Evolutionary conservation across 129 eudicot species (phyloP), one percentile per base, ranked within the genome.

Genomic region (Flaveria robusta): DNA sequence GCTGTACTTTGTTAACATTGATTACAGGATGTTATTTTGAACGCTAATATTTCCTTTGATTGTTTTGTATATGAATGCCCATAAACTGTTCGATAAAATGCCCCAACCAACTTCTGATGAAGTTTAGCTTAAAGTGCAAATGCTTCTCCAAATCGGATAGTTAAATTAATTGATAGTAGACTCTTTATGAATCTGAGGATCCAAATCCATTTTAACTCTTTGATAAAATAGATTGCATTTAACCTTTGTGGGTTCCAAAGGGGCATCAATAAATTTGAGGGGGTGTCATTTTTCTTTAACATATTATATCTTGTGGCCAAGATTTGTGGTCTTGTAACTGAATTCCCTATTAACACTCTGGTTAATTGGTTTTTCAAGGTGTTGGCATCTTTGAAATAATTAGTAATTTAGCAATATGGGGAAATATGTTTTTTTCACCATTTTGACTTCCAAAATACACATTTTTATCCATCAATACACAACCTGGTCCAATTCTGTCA

Each of bases 261-360:
- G 13, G 69, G 69, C 18, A 19, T 27, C 64, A 67, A 41, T 13
- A 47, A 24, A 22, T 31, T 18, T n/a, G n/a, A 64, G 31, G 26
- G 8, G 67, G 59, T 65, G 23, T 4, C 26, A 45, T 63, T 41
- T 49, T 77, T 43, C 64, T 65, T 2, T 24, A 24, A 65, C 47
- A 12, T 66, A 34, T 5, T 34, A 34, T 34, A 67, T 66, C 42
- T 56, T 77, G 86, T 82, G 86, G 86, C 65, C 82, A 72, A 71
- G 41, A 73, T 82, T 82, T 66, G 70, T 67, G 43, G n/a, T 72
- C 54, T n/a, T 74, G 66, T 58, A 82, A 77, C 82, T 11, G 82
- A 82, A 66, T 71, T 22, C 18, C 86, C 86, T 82, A 77, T 54
- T 77, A 82, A 76, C 71, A 77, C 82, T 82, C 86, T 72, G 59